Percentiles rank a stretch among this genome's conserved stretches.
Conservation (phyloP, 1,284 basidiomycete species). For the Entoloma clypeatum region DNA sequence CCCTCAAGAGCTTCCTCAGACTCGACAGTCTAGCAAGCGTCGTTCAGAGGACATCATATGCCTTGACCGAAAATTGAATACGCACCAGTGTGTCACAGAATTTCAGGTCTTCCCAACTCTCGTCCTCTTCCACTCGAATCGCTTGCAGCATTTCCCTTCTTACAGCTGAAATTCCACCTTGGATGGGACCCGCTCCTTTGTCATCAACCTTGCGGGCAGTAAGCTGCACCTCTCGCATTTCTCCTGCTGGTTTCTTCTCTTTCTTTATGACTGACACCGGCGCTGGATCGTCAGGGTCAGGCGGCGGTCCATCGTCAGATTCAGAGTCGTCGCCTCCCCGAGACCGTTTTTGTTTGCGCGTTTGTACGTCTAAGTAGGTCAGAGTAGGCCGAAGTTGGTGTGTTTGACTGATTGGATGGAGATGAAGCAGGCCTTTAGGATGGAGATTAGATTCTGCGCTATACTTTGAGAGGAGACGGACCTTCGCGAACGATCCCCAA, state of each 20-base stretch:
- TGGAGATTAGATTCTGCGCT: conserved; percentile 2
- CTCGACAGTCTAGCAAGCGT: conserved; percentile 45
- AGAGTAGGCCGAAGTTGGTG: conserved; percentile 77
- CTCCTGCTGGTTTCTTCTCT: conserved; percentile 52
- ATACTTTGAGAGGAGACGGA: conserved; percentile 28
- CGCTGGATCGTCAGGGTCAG: conserved; percentile 68
- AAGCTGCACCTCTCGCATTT: conserved; percentile 72
- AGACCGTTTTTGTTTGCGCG: conserved; percentile 54
- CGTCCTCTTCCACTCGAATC: conserved; percentile 72
- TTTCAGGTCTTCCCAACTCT: conserved; percentile 61
- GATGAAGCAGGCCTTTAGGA: conserved; percentile 58
- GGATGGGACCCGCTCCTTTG: conserved; percentile 41
- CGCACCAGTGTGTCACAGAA: conserved; percentile 64
- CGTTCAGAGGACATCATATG: conserved; percentile 14
- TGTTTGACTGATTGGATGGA: conserved; percentile 73
- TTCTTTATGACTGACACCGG: conserved; percentile 47
- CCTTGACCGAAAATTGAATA: conserved; percentile 7
- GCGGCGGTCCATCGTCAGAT: conserved; percentile 73
- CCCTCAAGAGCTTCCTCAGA: conserved; percentile 54
- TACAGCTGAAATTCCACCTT: conserved; percentile 57
- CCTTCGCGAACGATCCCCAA: conserved; percentile 71
- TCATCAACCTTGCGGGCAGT: conserved; percentile 68
- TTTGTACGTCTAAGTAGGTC: conserved; percentile 70
- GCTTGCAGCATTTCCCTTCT: conserved; percentile 68
- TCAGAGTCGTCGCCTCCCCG: conserved; percentile 60